Base-by-base conservation (phyloP, 2,329 filamentous ascomycete genomes). In the Colletotrichum sublineola region DNA sequence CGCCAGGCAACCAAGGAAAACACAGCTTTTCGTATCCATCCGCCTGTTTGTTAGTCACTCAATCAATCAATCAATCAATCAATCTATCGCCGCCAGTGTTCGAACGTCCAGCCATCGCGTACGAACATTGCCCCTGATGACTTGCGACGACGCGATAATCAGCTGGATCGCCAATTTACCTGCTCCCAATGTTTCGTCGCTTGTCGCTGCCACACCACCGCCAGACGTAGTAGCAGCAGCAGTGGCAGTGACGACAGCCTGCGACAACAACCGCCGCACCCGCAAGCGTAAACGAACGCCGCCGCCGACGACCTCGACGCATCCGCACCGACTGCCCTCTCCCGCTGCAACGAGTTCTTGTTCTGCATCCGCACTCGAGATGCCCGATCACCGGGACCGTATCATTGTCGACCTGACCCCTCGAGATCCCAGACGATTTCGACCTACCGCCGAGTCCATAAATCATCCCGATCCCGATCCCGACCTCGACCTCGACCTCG, bases 241-340 rank as follows among this genome's bases (percentile, higher is more conserved):
- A 24, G 24, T 24, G 24, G 24, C 24, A 24, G 24, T 24, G 24
- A 24, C 33, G 50, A 53, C 50, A 53, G 33, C 24, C 31, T 31
- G 31, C 50, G 33, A 31, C 24, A 29, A 53, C 24, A 24, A 24
- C 24, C 24, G 24, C 50, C 9, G 50, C 50, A 31, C 50, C 50
- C 50, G 31, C 50, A 53, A 53, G 50, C 50, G 50, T 31, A 53
- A 53, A 53, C 50, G 50, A 53, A 53, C 50, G 50, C 50, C 24
- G 24, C 24, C 24, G 24, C 24, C 24, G 24, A 24, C 50, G 50
- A 20, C 24, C 50, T 15, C n/a, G 24, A 31, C 24, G 50, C 50
- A 53, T 29, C 50, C 31, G 50, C 50, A 53, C 50, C n/a, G 24
- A 53, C 50, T 53, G 24, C 50, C 50, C n/a, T 53, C 50, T 8